phyloP scores from a whole-genome alignment of 2,329 filamentous ascomycete species.

The Epichloe hybrida region DNA sequence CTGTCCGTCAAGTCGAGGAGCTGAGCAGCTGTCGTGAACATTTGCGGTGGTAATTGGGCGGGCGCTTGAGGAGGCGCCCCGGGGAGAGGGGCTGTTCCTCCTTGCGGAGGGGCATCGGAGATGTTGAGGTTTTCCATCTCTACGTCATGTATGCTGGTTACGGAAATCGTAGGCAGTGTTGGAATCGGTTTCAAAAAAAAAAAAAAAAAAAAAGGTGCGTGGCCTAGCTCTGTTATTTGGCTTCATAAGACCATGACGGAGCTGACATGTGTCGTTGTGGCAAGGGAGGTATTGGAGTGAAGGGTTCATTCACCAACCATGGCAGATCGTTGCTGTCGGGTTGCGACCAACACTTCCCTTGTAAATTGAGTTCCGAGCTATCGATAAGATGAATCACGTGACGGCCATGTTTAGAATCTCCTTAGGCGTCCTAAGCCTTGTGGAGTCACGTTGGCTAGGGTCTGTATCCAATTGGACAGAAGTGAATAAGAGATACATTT shows the following conservation, averaged over 20 bases:
- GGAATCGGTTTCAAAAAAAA: neutral
- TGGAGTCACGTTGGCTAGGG: too few relatives aligned
- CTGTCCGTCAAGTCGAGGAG: slow-evolving; percentile 93
- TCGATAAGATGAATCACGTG: slow-evolving; percentile 4
- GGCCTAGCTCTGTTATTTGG: neutral
- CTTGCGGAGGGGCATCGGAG: slow-evolving; percentile 32
- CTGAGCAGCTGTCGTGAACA: slow-evolving; percentile 97
- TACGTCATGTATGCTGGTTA: slow-evolving; percentile 12
- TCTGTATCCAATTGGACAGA: too few relatives aligned
- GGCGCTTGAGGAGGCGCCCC: slow-evolving; percentile 27
- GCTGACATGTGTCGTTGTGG: neutral
- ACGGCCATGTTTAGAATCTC: neutral
- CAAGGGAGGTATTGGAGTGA: neutral
- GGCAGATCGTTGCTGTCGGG: neutral
- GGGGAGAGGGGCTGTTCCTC: slow-evolving; percentile 17
- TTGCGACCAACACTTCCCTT: neutral
- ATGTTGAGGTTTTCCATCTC: slow-evolving; percentile 41
- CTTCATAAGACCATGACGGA: neutral
- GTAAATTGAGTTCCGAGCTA: neutral
- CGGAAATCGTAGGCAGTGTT: slow-evolving; percentile 4
- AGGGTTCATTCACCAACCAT: neutral
- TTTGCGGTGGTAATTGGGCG: slow-evolving; percentile 71
- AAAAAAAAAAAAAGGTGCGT: neutral
- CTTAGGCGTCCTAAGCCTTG: too few relatives aligned
- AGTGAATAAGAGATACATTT: too few relatives aligned